Evolutionary conservation across 2,329 filamentous ascomycete genomes (phyloP).

Genomic region (Hypoxylon sp.): DNA sequence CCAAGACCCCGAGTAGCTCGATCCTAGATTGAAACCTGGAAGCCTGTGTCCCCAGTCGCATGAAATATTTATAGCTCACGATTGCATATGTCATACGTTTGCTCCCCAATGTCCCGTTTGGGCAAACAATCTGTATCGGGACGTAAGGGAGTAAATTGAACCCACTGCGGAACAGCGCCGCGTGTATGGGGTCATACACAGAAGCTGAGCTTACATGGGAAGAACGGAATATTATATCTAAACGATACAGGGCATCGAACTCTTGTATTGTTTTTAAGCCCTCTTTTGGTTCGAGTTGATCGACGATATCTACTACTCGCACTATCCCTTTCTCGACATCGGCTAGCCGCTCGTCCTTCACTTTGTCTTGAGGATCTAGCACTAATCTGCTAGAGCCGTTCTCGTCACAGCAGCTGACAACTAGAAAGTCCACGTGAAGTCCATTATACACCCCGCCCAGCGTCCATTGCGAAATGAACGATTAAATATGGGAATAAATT

Average conservation of each 20-base stretch:
- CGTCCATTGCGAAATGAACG: not conserved
- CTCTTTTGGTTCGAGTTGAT: not conserved
- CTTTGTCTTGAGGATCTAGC: not conserved
- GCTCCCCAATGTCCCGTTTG: slow-evolving; percentile 1
- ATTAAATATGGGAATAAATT: no score
- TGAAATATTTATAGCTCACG: slow-evolving; percentile 21
- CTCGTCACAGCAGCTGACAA: not conserved
- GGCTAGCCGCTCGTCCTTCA: not conserved
- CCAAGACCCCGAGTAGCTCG: not conserved
- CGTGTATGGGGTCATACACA: not conserved
- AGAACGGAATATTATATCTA: not conserved
- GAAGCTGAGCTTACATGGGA: not conserved
- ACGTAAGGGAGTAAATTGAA: not conserved
- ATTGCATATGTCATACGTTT: slow-evolving; percentile 5
- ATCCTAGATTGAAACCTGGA: no score
- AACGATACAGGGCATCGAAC: not conserved
- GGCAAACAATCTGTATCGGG: slow-evolving; percentile 13
- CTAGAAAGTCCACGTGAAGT: not conserved
- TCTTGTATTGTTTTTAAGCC: not conserved
- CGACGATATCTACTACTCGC: not conserved
- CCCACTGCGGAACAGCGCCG: not conserved
- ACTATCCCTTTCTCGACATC: not conserved
- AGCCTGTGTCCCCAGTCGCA: not conserved
- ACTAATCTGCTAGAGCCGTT: no score
- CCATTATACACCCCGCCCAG: not conserved